These are phyloP conservation scores for Geotrichum candidum DNA, from an alignment of 1,139 yeast genomes.

Conservation along the genomic window DNA sequence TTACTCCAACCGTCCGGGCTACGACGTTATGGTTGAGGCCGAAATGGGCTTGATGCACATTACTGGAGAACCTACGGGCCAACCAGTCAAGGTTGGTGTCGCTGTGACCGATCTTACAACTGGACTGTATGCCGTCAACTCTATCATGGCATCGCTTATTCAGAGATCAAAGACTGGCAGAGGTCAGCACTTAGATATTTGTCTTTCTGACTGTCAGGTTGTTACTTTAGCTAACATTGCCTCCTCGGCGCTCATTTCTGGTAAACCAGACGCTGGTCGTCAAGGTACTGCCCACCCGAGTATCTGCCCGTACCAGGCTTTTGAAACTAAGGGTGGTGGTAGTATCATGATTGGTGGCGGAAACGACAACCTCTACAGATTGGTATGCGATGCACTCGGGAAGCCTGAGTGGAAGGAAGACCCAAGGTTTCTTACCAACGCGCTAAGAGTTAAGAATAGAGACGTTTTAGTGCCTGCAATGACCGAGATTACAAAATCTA, in stretches of 20 bases:
- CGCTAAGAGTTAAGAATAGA: conserved; percentile 36
- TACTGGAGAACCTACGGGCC: conserved; percentile 39
- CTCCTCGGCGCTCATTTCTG: conserved; percentile 37
- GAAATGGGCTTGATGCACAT: conserved; percentile 44
- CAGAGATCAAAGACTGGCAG: conserved; percentile 35
- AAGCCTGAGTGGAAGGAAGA: conserved; percentile 38
- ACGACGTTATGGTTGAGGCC: conserved; percentile 44
- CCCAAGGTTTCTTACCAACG: conserved; percentile 34
- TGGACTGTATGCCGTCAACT: conserved; percentile 38
- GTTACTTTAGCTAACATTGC: conserved; percentile 41
- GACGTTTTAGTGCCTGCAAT: conserved; percentile 34
- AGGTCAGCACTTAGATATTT: conserved; percentile 32
- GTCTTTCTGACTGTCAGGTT: conserved; percentile 39
- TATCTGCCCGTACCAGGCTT: conserved; percentile 41
- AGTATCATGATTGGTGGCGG: conserved; percentile 42
- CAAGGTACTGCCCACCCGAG: conserved; percentile 42
- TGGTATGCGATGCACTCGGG: conserved; percentile 34
- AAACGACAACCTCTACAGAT: conserved; percentile 36
- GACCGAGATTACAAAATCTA: conserved; percentile 27
- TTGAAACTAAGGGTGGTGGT: conserved; percentile 36
- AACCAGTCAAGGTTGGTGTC: conserved; percentile 43
- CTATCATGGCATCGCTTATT: conserved; percentile 38
- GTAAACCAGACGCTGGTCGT: conserved; percentile 38
- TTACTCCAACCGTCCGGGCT: conserved; percentile 37
- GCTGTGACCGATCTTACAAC: conserved; percentile 42